A percentile compares a stretch with the other conserved stretches of the same genome.
Conservation (phyloP, 2,329 filamentous ascomycete species). For the Fusarium veterinarium region DNA sequence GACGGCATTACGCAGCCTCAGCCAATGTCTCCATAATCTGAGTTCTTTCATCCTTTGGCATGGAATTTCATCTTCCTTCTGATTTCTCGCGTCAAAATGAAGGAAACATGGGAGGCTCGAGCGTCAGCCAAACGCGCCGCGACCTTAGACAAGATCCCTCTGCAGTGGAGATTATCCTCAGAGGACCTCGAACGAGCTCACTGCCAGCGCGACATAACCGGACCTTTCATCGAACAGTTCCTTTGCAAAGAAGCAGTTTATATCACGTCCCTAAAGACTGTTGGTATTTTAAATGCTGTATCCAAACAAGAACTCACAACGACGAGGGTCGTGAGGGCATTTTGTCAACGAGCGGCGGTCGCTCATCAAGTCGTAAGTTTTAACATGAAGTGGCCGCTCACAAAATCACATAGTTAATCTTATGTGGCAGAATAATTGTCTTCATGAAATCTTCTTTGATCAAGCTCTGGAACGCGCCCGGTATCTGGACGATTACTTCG, state of each 20-base stretch:
- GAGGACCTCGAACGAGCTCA: conserved; percentile 25
- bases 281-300: conserved; percentile 4
- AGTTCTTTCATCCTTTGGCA: fast-evolving
- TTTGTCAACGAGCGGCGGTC: conserved; percentile 59
- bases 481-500: conserved; percentile 22
- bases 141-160: conserved; percentile 29
- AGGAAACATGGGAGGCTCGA: conserved; percentile 22
- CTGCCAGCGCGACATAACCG: conserved; percentile 26
- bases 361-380: conserved; percentile 61
- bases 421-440: conserved; percentile 26
- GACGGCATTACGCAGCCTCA: neutral
- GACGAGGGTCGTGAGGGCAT: conserved; percentile 61
- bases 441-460: conserved; percentile 37
- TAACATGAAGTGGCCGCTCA: no score
- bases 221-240: conserved; percentile 35
- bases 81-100: neutral
- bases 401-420: no score
- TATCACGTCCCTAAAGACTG: conserved; percentile 22
- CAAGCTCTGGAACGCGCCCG: conserved; percentile 27
- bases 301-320: conserved; percentile 17
- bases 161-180: conserved; percentile 33
- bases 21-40: neutral
- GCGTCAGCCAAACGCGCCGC: conserved; percentile 34
- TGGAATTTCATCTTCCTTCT: fast-evolving
- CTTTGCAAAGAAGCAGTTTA: conserved; percentile 3